Conservation (phyloP, 352 stramenopile species). For the Paralagenidium karlingii region DNA sequence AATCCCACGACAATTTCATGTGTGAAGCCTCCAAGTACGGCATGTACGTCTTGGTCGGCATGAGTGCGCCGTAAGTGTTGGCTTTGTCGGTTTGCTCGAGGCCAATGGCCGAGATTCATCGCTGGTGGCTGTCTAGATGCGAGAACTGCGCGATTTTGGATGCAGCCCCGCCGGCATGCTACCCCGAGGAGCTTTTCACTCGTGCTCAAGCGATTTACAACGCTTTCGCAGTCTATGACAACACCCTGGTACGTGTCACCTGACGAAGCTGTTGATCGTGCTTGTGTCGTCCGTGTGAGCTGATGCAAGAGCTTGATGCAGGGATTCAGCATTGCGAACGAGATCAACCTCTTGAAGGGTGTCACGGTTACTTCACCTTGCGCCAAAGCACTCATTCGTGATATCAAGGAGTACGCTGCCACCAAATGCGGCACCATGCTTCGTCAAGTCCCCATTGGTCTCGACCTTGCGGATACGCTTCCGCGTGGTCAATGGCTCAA, state of each 20-base stretch:
- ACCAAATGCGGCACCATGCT: constrained; percentile 18
- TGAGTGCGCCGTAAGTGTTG: constrained; percentile 29
- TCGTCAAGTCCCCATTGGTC: constrained; percentile 48
- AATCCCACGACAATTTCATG: constrained; percentile 69
- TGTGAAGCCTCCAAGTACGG: constrained; percentile 42
- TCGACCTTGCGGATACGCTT: constrained; percentile 61
- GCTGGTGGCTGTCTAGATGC: constrained; percentile 20
- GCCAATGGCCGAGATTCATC: too few species aligned
- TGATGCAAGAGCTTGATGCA: constrained; percentile 1
- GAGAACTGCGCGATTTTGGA: constrained; percentile 37
- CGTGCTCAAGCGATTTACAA: constrained; percentile 59
- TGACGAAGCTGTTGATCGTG: not conserved
- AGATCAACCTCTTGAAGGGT: constrained; percentile 41
- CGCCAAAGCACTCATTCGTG: constrained; percentile 56
- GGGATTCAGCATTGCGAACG: constrained; percentile 51
- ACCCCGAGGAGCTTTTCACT: constrained; percentile 31
- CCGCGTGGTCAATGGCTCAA: constrained; percentile 44
- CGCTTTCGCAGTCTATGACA: constrained; percentile 60
- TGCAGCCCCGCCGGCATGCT: constrained; percentile 23
- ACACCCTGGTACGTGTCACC: constrained; percentile 20
- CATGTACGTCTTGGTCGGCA: constrained; percentile 63
- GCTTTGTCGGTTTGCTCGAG: too few species aligned
- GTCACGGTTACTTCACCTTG: constrained; percentile 37
- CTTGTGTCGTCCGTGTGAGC: not conserved
- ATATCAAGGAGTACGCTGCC: constrained; percentile 31